Evolutionary conservation across 2,329 filamentous ascomycete species (phyloP), one percentile per base, ranked within the genome.

Genomic region (Hypomyces perniciosus): DNA sequence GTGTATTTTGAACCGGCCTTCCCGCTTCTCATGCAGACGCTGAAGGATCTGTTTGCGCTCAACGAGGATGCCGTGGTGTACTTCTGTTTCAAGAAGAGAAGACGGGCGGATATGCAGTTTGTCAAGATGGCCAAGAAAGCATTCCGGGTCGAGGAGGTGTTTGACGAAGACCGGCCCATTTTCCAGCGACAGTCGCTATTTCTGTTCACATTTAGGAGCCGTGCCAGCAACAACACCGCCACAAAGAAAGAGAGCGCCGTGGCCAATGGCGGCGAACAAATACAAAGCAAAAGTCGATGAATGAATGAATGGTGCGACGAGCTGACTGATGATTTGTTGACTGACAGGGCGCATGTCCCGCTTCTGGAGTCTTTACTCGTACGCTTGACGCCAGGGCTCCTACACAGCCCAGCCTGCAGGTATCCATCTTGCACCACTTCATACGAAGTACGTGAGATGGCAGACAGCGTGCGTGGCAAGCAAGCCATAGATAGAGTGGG

Each of bases 1-100:
- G 90, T 96, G 44, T 99, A 97, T 73, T 95, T 95, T 67, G 93
- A 97, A 69, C 90, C 92, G 3, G 89, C 93, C 1, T 97, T 97
- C 64, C 91, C 92, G 30, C 75, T 96, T 33, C 78, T 99, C 43
- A 79, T 93, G 63, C 73, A 83, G 56, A 97, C 92, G 5, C 72
- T 97, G 57, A 74, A 80, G 53, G 83, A 88, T 56, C 75, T 96
- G 44, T 75, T 96, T 57, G 78, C 80, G 12, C 78, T 90, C 40
- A 90, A 85, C 66, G 85, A 86, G 26, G 67, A 74, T 40, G 78
- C 80, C 8, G 72, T 77, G 8, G 67, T 86, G 43, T 85, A 83
- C 68, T 97, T 99, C 71, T 96, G 92, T 73, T 96, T 95, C 77
- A 97, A 96, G 76, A 92, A 90, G 72, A 79, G 93, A 59, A 82